Evolutionary conservation across 1,139 yeast species (phyloP), one percentile per base, ranked within the genome.

Genomic region (Insectozyma bohioensis): DNA sequence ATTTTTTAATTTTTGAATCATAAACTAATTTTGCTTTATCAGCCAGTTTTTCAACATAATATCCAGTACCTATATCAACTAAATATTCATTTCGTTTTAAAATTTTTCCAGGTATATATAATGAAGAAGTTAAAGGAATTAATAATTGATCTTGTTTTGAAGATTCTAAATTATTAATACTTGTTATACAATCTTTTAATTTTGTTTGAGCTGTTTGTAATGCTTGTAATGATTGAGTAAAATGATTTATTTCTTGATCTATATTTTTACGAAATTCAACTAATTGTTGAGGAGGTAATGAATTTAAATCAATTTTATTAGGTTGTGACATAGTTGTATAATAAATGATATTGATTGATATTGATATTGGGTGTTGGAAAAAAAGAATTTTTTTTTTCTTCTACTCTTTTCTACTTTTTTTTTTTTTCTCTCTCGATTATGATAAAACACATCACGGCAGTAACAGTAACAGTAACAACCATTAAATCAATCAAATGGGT

Each of bases 61-160:
- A 92, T 2, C 97, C 97, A 0, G 98, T 92, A 20, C 99, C 99
- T 26, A 92, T 82, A 54, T 92, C 99, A 12, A 94, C 96, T 60
- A 92, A 70, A 49, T 83, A 92, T 37, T 72, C 78, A 42, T 81
- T 75, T 28, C 74, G 74, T 41, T 81, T 75, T 30, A 71, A 69
- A 36, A 76, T 71, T 40, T 68, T 74, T 2, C 98, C 99, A 2
- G 96, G 95, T 17, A 92, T 84, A 49, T 94, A 92, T 28, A 92
- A 66, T 0, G 96, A 86, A 26, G 90, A 74, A 1, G 97, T 87
- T 44, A 94, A 68, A 5, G 99, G 98, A 1, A 94, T 87, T 43
- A 92, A 67, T 21, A 92, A 58, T n/a, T 41, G 36, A 12, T 34
- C 35, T 33, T 72, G 65, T 35, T 72, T 66, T 15, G 72, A 60